These are phyloP conservation scores for Mastigamoeba balamuthi DNA, from an alignment of 78 protist genomes.

Conservation along the genomic window DNA sequence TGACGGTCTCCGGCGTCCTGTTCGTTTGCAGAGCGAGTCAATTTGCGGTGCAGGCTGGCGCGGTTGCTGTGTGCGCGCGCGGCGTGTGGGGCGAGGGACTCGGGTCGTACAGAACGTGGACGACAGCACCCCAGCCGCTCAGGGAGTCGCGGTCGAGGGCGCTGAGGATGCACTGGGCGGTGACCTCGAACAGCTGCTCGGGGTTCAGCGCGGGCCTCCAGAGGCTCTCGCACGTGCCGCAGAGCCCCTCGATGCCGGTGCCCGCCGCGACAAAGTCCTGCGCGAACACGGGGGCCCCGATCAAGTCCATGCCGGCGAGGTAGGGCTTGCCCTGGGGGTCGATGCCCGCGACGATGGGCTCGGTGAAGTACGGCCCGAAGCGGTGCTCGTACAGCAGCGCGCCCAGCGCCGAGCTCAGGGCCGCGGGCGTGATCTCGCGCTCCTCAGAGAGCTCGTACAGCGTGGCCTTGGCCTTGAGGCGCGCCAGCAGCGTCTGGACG, in stretches of 20 bases:
- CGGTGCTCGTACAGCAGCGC: constrained; percentile 75
- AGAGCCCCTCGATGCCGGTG: constrained; percentile 69
- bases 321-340: constrained; percentile 69
- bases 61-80: no score
- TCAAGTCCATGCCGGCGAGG: constrained; percentile 69
- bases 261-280: constrained; percentile 83
- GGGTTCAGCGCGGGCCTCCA: constrained; percentile 57
- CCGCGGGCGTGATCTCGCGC: constrained; percentile 75
- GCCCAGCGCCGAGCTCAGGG: constrained; percentile 54
- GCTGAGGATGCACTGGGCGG: constrained; percentile 66
- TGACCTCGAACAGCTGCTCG: constrained; percentile 73
- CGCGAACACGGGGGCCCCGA: constrained; percentile 79
- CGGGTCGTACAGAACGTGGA: constrained; percentile 58
- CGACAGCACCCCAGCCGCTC: constrained; percentile 93
- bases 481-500: constrained; percentile 75
- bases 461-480: constrained; percentile 50
- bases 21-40: no score
- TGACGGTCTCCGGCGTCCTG: neutral
- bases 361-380: constrained; percentile 88
- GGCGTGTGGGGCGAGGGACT: neutral
- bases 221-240: constrained; percentile 79
- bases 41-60: no score
- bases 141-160: constrained; percentile 89
- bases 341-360: constrained; percentile 91
- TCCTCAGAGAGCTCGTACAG: constrained; percentile 84